Evolutionary conservation across 2,329 filamentous ascomycete species (phyloP).

Genomic region (Claviceps purpurea): DNA sequence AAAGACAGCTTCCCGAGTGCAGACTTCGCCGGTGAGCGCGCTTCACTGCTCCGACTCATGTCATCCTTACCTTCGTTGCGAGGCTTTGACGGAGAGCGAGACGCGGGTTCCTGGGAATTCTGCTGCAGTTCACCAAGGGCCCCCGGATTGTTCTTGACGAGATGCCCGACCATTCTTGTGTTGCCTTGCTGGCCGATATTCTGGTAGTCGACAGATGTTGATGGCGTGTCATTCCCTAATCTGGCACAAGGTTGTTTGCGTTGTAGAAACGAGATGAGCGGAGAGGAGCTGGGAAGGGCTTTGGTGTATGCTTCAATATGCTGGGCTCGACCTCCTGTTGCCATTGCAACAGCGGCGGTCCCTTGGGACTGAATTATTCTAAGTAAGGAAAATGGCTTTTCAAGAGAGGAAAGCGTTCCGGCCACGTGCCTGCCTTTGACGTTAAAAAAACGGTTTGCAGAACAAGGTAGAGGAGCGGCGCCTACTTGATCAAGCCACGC

Average conservation of each 20-base stretch:
- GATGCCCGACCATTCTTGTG: constrained; percentile 17
- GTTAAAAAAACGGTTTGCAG: too few relatives aligned
- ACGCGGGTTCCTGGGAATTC: constrained; percentile 33
- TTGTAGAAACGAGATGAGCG: constrained; percentile 31
- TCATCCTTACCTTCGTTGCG: constrained; percentile 20
- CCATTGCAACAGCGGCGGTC: constrained; percentile 8
- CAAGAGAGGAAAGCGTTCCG: too few relatives aligned
- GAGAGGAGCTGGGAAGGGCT: constrained; percentile 9
- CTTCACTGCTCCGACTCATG: not conserved
- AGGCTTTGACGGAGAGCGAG: constrained; percentile 26
- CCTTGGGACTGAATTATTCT: not conserved
- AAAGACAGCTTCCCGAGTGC: constrained; percentile 26
- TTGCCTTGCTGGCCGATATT: constrained; percentile 9
- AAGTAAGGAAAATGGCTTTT: too few relatives aligned
- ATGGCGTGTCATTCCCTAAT: constrained; percentile 10
- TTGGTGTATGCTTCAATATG: constrained; percentile 4
- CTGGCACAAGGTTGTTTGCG: constrained; percentile 34
- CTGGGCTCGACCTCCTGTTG: constrained; percentile 6
- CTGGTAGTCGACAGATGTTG: not conserved
- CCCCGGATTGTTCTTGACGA: constrained; percentile 24
- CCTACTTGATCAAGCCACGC: too few relatives aligned
- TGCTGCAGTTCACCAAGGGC: constrained; percentile 44
- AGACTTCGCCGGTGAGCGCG: constrained; percentile 13
- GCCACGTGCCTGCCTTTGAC: too few relatives aligned
- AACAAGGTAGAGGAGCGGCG: too few relatives aligned